Evolutionary conservation across 106 monocot species (phyloP).

Genomic region (Ottelia alismoides): DNA sequence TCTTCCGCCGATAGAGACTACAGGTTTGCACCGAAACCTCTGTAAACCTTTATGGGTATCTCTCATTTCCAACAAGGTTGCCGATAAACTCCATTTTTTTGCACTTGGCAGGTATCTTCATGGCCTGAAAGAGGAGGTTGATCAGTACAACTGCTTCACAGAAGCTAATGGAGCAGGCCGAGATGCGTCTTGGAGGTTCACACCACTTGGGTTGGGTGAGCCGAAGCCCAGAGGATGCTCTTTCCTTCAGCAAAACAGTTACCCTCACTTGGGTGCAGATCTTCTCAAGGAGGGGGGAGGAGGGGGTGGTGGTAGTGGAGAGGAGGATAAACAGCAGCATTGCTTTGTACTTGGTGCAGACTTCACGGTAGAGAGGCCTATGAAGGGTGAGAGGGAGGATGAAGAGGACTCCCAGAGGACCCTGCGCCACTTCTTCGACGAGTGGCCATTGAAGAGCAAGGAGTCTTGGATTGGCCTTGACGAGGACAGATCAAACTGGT

Average conservation of each 20-base stretch:
- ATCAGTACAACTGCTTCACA: constrained; percentile 35
- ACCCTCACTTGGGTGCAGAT: constrained; percentile 2
- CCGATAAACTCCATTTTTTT: neutral
- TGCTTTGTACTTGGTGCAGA: constrained; percentile 29
- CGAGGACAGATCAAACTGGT: constrained; percentile 7
- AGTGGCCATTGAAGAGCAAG: constrained; percentile 22
- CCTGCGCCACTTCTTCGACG: constrained; percentile 17
- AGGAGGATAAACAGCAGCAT: constrained; percentile 17
- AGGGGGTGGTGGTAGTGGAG: neutral
- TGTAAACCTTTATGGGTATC: neutral
- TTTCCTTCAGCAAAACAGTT: constrained; percentile 2
- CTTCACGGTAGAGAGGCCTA: constrained; percentile 8
- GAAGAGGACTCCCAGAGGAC: constrained; percentile 12
- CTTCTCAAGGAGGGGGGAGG: constrained; percentile 4
- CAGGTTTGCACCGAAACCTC: constrained; percentile 15
- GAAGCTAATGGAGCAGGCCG: constrained; percentile 22
- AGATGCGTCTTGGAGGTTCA: constrained; percentile 46
- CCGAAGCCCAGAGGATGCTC: constrained; percentile 14
- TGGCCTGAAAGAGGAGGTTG: constrained; percentile 32
- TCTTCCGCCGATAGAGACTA: constrained; percentile 20
- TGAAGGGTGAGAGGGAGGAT: neutral
- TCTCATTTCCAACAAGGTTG: too few species aligned
- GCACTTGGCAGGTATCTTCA: constrained; percentile 35
- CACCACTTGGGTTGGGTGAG: constrained; percentile 30
- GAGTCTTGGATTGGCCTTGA: constrained; percentile 8